Evolutionary conservation across 2,329 filamentous ascomycete species (phyloP).

Genomic region (Huntiella moniliformis): DNA sequence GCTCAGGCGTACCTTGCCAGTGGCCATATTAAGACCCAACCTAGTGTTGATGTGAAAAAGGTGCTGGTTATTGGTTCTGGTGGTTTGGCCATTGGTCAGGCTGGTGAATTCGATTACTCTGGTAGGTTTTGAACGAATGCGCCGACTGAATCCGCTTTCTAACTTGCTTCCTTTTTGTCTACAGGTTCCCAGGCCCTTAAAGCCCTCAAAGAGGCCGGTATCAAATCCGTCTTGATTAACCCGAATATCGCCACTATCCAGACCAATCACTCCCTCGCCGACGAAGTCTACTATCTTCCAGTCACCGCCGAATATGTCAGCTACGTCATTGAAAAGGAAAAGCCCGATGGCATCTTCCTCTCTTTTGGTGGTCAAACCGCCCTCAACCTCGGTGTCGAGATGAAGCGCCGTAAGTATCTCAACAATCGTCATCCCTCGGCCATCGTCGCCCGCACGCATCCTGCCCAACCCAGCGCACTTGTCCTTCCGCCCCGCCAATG

Average conservation of each 20-base stretch:
- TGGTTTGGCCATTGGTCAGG: slow-evolving; percentile 90
- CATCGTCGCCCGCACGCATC: not conserved
- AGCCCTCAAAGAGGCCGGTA: slow-evolving; percentile 86
- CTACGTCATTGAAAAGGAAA: slow-evolving; percentile 91
- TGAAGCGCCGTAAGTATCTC: slow-evolving; percentile 48
- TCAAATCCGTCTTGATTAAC: slow-evolving; percentile 84
- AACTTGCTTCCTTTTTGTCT: slow-evolving; percentile 4
- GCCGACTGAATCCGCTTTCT: no score
- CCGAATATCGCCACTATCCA: slow-evolving; percentile 98
- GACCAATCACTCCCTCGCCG: slow-evolving; percentile 86
- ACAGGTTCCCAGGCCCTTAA: slow-evolving; percentile 89
- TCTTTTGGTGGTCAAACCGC: slow-evolving; percentile 96
- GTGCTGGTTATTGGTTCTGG: slow-evolving; percentile 91
- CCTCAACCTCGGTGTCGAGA: slow-evolving; percentile 88
- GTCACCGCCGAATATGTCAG: slow-evolving; percentile 95
- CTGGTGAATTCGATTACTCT: slow-evolving; percentile 97
- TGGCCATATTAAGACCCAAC: slow-evolving; percentile 61
- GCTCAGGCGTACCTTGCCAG: slow-evolving; percentile 78
- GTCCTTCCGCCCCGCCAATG: no score
- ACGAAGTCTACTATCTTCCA: slow-evolving; percentile 95
- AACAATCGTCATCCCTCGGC: not conserved
- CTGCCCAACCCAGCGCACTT: not conserved
- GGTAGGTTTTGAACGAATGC: slow-evolving; percentile 37
- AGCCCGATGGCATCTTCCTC: slow-evolving; percentile 90
- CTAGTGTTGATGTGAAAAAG: slow-evolving; percentile 84